Base-by-base conservation (phyloP, 352 stramenopile genomes). In the Achlya hypogyna region DNA sequence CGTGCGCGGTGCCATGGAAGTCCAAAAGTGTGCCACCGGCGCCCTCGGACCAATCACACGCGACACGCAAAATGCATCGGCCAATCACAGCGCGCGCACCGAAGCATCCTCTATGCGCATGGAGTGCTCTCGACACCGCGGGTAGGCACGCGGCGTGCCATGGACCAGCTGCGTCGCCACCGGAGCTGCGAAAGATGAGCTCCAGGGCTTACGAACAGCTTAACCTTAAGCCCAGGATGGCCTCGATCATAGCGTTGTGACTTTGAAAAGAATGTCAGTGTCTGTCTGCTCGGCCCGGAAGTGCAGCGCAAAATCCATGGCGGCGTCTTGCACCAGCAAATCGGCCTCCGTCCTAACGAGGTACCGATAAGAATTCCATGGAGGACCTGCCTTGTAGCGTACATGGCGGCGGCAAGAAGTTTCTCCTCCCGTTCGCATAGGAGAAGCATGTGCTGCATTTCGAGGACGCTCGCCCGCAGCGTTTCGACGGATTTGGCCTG, bases 381-480 rank as follows among this genome's bases (percentile, higher is more conserved):
- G 49, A 54, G 29, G 16, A 54, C 6, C 12, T n/a, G n/a, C n/a
- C n/a, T n/a, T n/a, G n/a, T n/a, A n/a, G 49, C 29, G 23, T 54
- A 54, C 49, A 14, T 54, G 49, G 49, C 49, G 23, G 49, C 49
- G 6, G 29, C 29, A 8, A 54, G 6, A 6, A 16, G 6, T 16
- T 54, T 54, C 29, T 54, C 49, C 16, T 54, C 49, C 6, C 29
- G 49, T 54, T 54, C 49, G 29, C 49, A 54, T 12, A 54, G 49
- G 6, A 54, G 16, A 34, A 54, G 49, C 49, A 54, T 54, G 49
- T 54, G 49, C 49, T 54, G 49, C 49, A 54, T 54, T 16, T 54
- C 49, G 23, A 54, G 29, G 6, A 54, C 49, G 14, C 29, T 28
- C 16, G 6, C 8, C 6, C 49, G 49, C 6, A 54, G 29, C 14